Evolutionary conservation across 257 asterid genomes (phyloP), one percentile per base, ranked within the genome.

Genomic region (Petunia secreta): DNA sequence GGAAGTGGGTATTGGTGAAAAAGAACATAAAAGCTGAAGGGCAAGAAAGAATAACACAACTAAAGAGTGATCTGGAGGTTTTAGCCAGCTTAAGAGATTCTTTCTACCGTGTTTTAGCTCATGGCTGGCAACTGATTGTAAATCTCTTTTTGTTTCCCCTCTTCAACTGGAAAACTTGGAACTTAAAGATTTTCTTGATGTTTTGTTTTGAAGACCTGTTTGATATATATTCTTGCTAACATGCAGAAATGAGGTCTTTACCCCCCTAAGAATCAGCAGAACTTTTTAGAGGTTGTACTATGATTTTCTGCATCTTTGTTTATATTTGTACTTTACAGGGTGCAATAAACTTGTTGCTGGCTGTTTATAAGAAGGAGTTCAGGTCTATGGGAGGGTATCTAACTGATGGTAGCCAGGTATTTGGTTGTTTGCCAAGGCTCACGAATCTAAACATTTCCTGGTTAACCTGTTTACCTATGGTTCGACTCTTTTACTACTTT

Each of bases 281-380:
- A 48, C 48, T 9, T 55, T 68, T 55, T 43, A 6, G n/a, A 44
- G 48, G 62, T 60, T 78, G 69, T 75, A 39, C 58, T 44, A 62
- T 53, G 69, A 9, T 71, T 69, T 55, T 78, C 83, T 63, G 81
- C 41, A 80, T 46, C 10, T 80, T 57, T 8, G 62, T 73, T 41
- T 82, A 10, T 82, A 76, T 67, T 84, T 63, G 48, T 79, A 71
- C 53, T 81, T 25, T 82, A 79, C 54, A 95, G 99, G 99, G 99
- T 81, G 99, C 99, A 59, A 95, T 95, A 79, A 95, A 95, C 87
- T 89, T 95, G 89, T 89, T 95, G 79, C 86, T 95, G 88, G 98
- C 98, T 81, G 97, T 95, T 76, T 95, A 95, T 80, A 95, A 95
- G 85, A 95, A 93, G 87, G 99, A 95, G 85, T 87, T 95, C 74